Base-by-base conservation (phyloP, 164 flowering plant genomes). In the Liquidambar formosana region DNA sequence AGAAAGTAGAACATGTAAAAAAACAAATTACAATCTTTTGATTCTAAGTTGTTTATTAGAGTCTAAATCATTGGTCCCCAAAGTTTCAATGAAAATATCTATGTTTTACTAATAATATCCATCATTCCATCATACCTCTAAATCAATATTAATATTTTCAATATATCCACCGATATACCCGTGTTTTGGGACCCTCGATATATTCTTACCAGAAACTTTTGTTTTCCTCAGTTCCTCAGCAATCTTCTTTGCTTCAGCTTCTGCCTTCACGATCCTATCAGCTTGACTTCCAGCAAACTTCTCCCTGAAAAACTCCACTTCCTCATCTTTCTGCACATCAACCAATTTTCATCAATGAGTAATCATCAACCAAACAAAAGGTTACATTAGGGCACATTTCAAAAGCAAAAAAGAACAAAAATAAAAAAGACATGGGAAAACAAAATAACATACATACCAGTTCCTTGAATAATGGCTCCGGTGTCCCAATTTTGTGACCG, bases 211-310 rank as follows among this genome's bases (percentile, higher is more conserved):
- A 79, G 93, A 84, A 62, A 89, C 63, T 78, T 86, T 88, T 12
- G 87, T 83, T 63, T 86, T 87, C 74, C 80, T 84, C 38, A 95
- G 77, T 74, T 86, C 80, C 52, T 84, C 94, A 63, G 93, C 87
- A 41, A 82, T 18, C 68, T 85, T 82, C 38, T 80, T 80, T 46
- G 87, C 85, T 54, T 90, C 94, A 68, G 92, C 89, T 67, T 85
- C 92, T 56, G 86, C 94, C 79, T 84, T 84, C 68, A 61, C 80
- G 59, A 76, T 77, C 75, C 99, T 84, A 58, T 95, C 97, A 68
- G 94, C 89, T 75, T 95, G 97, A 80, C 97, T 95, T 75, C 99
- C 99, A 61, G 97, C 93, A 86, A 86, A 95, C 76, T 80, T 89
- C 49, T 75, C 65, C 69, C 90, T 81, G 65, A 57, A 84, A 47